Evolutionary conservation across 257 asterid species (phyloP).

Genomic region (Nicotiana benthamiana): DNA sequence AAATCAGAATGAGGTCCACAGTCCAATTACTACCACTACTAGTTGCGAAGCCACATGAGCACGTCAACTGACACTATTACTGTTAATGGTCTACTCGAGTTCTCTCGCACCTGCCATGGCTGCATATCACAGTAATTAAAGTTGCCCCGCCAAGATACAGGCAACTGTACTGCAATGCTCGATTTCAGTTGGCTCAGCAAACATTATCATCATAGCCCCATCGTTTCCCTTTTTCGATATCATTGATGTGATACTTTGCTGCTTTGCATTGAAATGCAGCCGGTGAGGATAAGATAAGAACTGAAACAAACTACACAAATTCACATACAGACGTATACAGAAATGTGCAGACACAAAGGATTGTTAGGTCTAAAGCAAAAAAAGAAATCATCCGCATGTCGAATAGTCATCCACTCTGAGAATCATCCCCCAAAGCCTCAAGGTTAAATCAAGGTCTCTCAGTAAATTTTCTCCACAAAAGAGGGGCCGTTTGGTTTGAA

Average conservation of each 20-base stretch:
- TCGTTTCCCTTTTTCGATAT: neutral
- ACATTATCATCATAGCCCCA: neutral
- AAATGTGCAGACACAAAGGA: neutral
- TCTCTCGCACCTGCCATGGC: neutral
- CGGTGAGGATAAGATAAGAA: neutral
- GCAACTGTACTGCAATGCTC: neutral
- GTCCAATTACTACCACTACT: too few relatives aligned
- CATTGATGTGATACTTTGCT: neutral
- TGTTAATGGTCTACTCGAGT: neutral
- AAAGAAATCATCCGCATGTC: conserved; percentile 10
- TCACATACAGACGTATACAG: neutral
- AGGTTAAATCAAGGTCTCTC: too few relatives aligned
- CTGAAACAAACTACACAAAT: neutral
- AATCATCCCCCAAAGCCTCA: neutral
- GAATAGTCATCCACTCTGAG: neutral
- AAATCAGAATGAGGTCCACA: neutral
- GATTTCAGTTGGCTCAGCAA: neutral
- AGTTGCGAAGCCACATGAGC: too few relatives aligned
- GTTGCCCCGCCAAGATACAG: neutral
- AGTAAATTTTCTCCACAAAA: too few relatives aligned
- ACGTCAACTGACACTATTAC: too few relatives aligned
- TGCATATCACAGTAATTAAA: neutral
- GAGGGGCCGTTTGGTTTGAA: too few relatives aligned
- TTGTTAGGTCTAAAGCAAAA: neutral
- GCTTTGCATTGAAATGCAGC: neutral